Conservation (phyloP, 345 rosid genomes). For the Hypericum perforatum region DNA sequence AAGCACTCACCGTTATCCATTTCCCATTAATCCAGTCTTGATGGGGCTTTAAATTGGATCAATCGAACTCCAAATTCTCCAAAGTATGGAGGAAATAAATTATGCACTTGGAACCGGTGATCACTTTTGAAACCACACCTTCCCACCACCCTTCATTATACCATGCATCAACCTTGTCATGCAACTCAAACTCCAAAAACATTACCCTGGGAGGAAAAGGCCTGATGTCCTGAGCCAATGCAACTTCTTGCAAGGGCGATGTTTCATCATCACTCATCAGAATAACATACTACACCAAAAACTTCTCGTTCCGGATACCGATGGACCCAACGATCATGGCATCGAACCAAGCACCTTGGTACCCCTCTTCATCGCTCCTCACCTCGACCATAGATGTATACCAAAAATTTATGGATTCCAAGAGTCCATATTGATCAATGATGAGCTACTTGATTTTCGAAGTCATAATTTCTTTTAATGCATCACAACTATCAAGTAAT, state of each 20-base stretch:
- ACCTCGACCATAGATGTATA: conserved; percentile 9
- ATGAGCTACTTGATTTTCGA: conserved; percentile 24
- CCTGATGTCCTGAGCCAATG: neutral
- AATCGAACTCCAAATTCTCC: conserved; percentile 2
- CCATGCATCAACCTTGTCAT: conserved; percentile 16
- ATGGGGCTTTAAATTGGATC: conserved; percentile 6
- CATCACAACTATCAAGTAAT: too few relatives aligned
- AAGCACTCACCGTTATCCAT: conserved; percentile 12
- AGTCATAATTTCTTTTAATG: conserved; percentile 9
- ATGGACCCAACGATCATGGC: conserved; percentile 5
- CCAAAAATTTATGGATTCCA: too few relatives aligned
- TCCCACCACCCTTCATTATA: conserved; percentile 19
- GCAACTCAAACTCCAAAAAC: neutral
- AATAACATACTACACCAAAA: conserved; percentile 11
- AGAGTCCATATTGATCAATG: too few relatives aligned
- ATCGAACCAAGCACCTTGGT: conserved; percentile 15
- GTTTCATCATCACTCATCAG: conserved; percentile 13
- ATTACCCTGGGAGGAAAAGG: conserved; percentile 8
- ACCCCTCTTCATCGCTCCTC: conserved; percentile 18
- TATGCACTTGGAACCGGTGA: neutral
- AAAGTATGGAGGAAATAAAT: conserved; percentile 11
- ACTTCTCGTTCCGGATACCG: conserved; percentile 4
- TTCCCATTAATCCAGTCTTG: conserved; percentile 11
- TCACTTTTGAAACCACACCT: conserved; percentile 11
- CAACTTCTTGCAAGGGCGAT: conserved; percentile 11